phyloP scores from a whole-genome alignment of 2,329 filamentous ascomycete genomes.

The Alternaria sp. region DNA sequence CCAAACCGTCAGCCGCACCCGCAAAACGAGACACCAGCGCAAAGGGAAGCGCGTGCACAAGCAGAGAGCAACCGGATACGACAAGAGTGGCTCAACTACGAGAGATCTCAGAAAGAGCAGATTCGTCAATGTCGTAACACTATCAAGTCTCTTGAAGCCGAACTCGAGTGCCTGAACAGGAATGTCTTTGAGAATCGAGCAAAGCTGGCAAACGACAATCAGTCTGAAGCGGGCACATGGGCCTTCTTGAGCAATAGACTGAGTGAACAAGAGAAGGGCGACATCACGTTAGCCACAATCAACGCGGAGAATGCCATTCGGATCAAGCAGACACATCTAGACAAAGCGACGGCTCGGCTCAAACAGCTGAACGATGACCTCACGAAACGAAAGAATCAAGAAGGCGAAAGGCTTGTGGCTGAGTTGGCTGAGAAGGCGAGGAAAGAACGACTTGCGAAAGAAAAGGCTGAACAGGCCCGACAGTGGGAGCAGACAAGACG shows the following conservation, averaged over 20 bases:
- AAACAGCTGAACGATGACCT: not conserved
- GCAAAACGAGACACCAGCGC: not conserved
- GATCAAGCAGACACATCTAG: not conserved
- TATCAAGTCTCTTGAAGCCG: not conserved
- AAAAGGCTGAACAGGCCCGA: not conserved
- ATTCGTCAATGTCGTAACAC: not conserved
- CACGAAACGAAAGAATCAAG: not conserved
- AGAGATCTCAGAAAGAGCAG: conserved; percentile 1
- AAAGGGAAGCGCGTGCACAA: conserved; percentile 3
- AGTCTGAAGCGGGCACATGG: not conserved
- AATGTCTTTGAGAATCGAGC: not conserved
- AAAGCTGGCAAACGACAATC: not conserved
- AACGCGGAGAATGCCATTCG: not conserved
- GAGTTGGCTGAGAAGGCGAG: not conserved
- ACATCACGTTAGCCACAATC: not conserved
- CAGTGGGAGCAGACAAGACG: not conserved
- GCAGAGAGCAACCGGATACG: conserved; percentile 4
- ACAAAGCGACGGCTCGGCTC: not conserved
- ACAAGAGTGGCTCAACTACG: conserved; percentile 7
- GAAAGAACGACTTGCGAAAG: not conserved
- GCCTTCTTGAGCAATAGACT: not conserved
- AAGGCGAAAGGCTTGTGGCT: not conserved
- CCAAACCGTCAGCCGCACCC: not conserved
- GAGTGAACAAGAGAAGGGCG: conserved; percentile 6
- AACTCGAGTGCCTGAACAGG: not conserved